Conservation (phyloP, 192 early-diverging fungal genomes). For the Backusella liffmaniae region DNA sequence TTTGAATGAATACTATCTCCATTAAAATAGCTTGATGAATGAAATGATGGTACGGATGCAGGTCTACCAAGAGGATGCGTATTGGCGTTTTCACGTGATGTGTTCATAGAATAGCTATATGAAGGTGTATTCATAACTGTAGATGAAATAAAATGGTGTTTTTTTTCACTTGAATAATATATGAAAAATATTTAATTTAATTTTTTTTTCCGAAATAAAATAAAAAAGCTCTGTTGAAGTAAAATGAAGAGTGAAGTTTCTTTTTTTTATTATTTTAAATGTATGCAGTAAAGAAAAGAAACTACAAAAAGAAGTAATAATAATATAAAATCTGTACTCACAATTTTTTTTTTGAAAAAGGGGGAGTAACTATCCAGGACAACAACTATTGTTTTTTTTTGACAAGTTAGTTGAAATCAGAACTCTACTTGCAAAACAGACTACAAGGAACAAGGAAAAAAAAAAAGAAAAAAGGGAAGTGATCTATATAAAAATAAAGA, state of each 20-base stretch:
- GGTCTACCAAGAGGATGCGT: conserved; percentile 16
- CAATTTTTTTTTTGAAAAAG: conserved; percentile 4
- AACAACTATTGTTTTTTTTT: conserved; percentile 1
- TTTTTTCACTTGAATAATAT: background rate
- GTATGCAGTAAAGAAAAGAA: background rate
- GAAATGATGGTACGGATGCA: conserved; percentile 9
- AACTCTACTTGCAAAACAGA: background rate
- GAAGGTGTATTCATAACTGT: conserved; percentile 10
- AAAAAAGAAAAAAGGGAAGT: background rate
- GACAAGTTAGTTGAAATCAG: conserved; percentile 1
- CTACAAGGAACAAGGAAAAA: conserved; percentile 6
- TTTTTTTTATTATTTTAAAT: background rate
- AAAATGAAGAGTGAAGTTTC: background rate
- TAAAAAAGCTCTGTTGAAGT: background rate
- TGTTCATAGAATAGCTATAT: conserved; percentile 8
- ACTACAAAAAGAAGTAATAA: conserved; percentile 1
- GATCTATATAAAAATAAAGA: background rate
- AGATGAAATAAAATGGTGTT: background rate
- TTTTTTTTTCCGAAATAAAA: background rate
- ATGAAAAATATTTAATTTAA: background rate
- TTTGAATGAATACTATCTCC: background rate
- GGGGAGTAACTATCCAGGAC: background rate
- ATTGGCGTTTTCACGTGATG: conserved; percentile 18
- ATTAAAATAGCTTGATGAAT: background rate
- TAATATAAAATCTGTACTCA: conserved; percentile 5